phyloP scores from a whole-genome alignment of 2,329 filamentous ascomycete species.

The Rhynchosporium secalis region DNA sequence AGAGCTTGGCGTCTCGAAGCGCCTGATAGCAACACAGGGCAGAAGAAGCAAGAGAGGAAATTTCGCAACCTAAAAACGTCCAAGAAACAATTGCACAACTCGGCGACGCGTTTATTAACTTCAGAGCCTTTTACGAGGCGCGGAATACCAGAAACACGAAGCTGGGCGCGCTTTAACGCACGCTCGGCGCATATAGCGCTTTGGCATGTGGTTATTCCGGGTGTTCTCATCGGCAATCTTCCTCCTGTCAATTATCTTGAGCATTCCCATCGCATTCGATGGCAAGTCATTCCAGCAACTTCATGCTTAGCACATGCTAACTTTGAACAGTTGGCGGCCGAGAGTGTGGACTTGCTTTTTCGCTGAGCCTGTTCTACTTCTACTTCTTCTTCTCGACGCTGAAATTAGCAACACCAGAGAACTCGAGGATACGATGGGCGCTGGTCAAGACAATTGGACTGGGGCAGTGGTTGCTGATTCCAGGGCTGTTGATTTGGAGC shows the following conservation, averaged over 20 bases:
- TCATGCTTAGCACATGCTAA: background rate
- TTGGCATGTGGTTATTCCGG: slow-evolving; percentile 77
- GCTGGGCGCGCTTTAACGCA: slow-evolving; percentile 46
- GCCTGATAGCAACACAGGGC: slow-evolving; percentile 20
- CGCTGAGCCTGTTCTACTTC: slow-evolving; percentile 82
- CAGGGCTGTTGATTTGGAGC: slow-evolving; percentile 87
- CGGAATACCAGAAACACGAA: slow-evolving; percentile 23
- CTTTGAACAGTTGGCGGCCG: slow-evolving; percentile 67
- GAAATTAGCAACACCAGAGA: slow-evolving; percentile 77
- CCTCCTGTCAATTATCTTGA: slow-evolving; percentile 88
- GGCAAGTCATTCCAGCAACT: slow-evolving; percentile 39
- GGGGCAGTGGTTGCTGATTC: slow-evolving; percentile 85
- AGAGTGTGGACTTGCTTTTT: slow-evolving; percentile 92
- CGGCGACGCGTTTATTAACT: slow-evolving; percentile 23
- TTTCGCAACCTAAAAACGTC: slow-evolving; percentile 7
- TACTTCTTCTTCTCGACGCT: slow-evolving; percentile 86
- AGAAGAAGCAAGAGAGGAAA: slow-evolving; percentile 1
- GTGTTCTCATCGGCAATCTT: slow-evolving; percentile 80
- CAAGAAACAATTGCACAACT: slow-evolving; percentile 2
- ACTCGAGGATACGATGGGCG: slow-evolving; percentile 72
- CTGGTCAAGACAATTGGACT: slow-evolving; percentile 69
- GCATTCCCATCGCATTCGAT: slow-evolving; percentile 96
- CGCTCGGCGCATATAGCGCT: slow-evolving; percentile 51
- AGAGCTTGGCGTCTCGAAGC: slow-evolving; percentile 20
- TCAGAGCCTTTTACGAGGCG: slow-evolving; percentile 11